Evolutionary conservation across 2,329 filamentous ascomycete genomes (phyloP), one percentile per base, ranked within the genome.

Genomic region (Zasmidium citrigriseum): DNA sequence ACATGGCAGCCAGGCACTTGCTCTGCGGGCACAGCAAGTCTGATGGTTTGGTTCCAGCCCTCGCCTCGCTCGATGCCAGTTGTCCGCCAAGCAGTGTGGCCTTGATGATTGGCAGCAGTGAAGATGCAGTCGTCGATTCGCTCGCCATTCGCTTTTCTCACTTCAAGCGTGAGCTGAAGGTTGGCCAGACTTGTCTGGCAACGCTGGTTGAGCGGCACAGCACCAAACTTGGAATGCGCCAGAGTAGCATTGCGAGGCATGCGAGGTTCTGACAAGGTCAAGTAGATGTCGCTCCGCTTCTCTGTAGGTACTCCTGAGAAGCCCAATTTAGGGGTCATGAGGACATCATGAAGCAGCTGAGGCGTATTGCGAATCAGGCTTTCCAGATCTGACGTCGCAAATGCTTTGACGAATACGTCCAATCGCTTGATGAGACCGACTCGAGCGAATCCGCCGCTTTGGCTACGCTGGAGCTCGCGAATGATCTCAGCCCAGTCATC

Each of bases 231-330:
- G 0, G 86, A 86, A 68, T 89, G 87, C 9, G 85, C 83, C 21
- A 89, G 75, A 44, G 84, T 78, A 11, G 84, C 83, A 63, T 85
- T 83, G 57, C 87, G 86, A 18, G 89, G 87, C 22, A 99, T 79
- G n/a, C 87, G 82, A 0, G 91, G 90, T 63, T 91, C 87, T 58
- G 87, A 86, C 49, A 99, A 76, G 0, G 92, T 97, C 46, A 99
- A 76, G 72, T 99, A 99, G 52, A 99, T 98, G 73, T 99, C 96
- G 11, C 92, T 97, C 67, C 96, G 83, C 16, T 89, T 83, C 71
- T 91, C 93, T 0, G 89, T 92, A 0, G 95, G 93, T 1, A 93
- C 93, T 12, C 93, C 93, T 2, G 93, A 91, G 72, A 99, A 98
- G 1, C 93, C 95, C 73, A 98, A 93, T 72, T 95, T 95, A 68